Evolutionary conservation across 768 basidiomycete species (phyloP).

Genomic region (Agrocybe pediades): DNA sequence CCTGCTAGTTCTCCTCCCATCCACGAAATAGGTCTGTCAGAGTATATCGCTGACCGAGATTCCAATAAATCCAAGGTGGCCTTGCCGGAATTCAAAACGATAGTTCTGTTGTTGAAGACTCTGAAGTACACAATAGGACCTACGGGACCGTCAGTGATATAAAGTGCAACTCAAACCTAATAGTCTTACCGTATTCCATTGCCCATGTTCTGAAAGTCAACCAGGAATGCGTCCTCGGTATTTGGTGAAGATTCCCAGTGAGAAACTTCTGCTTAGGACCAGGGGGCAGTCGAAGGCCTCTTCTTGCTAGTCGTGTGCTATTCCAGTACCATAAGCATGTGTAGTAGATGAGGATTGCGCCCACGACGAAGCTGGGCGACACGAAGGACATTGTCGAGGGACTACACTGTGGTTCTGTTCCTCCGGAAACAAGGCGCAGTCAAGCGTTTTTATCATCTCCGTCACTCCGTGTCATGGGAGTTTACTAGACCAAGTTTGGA

Average conservation of each 20-base stretch:
- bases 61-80: slow-evolving; percentile 49
- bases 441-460: no score
- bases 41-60: slow-evolving; percentile 47
- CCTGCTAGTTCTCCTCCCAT: slow-evolving; percentile 33
- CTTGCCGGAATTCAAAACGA: slow-evolving; percentile 48
- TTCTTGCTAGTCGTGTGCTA: background rate
- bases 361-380: background rate
- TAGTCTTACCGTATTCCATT: slow-evolving; percentile 18
- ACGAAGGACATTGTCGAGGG: background rate
- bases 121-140: slow-evolving; percentile 44
- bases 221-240: slow-evolving; percentile 19
- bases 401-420: no score
- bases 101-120: slow-evolving; percentile 34
- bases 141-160: slow-evolving; percentile 11
- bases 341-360: background rate
- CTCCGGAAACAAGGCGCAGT: no score
- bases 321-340: background rate
- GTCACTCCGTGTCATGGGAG: no score
- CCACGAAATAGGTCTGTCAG: slow-evolving; percentile 42
- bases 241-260: slow-evolving; percentile 27
- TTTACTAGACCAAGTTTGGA: no score
- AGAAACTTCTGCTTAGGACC: slow-evolving; percentile 25
- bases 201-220: slow-evolving; percentile 19
- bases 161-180: background rate
- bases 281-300: slow-evolving; percentile 22